These are phyloP conservation scores for Poterioochromonas sp. DNA, from an alignment of 352 stramenopile species.

Conservation along the genomic window DNA sequence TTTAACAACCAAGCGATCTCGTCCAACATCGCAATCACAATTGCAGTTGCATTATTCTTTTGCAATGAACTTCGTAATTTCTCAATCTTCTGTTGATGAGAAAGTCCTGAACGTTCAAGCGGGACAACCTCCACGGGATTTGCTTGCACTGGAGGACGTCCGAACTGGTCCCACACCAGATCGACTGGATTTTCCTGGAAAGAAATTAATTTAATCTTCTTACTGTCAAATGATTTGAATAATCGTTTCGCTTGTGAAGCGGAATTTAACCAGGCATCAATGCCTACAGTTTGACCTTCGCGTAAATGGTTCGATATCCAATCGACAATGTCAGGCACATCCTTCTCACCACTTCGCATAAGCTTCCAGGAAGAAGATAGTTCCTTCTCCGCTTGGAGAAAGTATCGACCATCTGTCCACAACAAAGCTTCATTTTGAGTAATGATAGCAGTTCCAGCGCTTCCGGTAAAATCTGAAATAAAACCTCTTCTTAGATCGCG, in stretches of 20 bases:
- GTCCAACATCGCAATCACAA: constrained; percentile 88
- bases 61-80: constrained; percentile 66
- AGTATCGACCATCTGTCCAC: constrained; percentile 98
- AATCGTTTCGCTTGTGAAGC: constrained; percentile 62
- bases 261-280: constrained; percentile 87
- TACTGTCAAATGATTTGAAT: constrained; percentile 41
- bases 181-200: constrained; percentile 86
- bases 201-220: constrained; percentile 50
- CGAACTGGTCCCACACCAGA: constrained; percentile 72
- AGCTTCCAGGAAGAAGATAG: constrained; percentile 83
- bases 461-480: constrained; percentile 76
- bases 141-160: constrained; percentile 56
- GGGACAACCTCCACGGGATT: constrained; percentile 76
- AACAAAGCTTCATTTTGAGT: constrained; percentile 73
- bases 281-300: constrained; percentile 65
- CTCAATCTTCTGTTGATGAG: constrained; percentile 74
- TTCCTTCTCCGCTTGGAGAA: constrained; percentile 86
- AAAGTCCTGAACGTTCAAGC: constrained; percentile 79
- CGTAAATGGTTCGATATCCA: constrained; percentile 59
- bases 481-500: constrained; percentile 70
- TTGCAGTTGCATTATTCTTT: constrained; percentile 73
- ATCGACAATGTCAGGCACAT: constrained; percentile 76
- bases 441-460: constrained; percentile 66
- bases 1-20: constrained; percentile 95
- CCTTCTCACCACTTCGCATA: constrained; percentile 83